Conservation (phyloP, 306 rosid species). For the Citrullus mucosospermus region DNA sequence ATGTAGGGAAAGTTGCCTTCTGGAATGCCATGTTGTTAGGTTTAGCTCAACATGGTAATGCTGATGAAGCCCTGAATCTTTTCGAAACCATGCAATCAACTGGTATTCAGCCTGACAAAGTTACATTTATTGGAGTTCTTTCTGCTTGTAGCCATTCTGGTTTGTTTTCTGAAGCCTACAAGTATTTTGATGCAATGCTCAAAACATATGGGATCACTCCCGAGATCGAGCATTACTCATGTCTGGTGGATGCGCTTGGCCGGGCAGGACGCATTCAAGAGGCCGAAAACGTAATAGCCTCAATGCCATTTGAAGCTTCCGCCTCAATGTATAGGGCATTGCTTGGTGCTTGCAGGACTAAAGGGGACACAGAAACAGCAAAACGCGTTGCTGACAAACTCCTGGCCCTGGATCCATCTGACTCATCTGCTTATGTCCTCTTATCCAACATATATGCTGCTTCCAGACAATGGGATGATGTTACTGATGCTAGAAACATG, state of each 20-base stretch:
- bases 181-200: constrained; percentile 46
- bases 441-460: constrained; percentile 64
- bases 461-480: constrained; percentile 65
- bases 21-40: constrained; percentile 88
- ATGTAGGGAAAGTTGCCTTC: constrained; percentile 28
- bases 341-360: constrained; percentile 64
- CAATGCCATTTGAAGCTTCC: constrained; percentile 81
- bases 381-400: constrained; percentile 46
- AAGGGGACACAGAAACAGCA: constrained; percentile 47
- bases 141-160: constrained; percentile 79
- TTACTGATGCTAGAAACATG: constrained; percentile 40
- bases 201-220: constrained; percentile 40
- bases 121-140: constrained; percentile 64
- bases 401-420: constrained; percentile 54
- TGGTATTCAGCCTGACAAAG: constrained; percentile 45
- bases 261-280: constrained; percentile 59
- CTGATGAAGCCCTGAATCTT: constrained; percentile 49
- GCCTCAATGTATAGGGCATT: constrained; percentile 61
- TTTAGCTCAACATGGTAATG: constrained; percentile 74
- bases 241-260: constrained; percentile 72
- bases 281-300: constrained; percentile 50
- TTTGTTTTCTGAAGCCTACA: constrained; percentile 48
- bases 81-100: constrained; percentile 42
- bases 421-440: constrained; percentile 62
- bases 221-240: constrained; percentile 62